phyloP scores from a whole-genome alignment of 2,329 filamentous ascomycete genomes.

The Aspergillus sp. region DNA sequence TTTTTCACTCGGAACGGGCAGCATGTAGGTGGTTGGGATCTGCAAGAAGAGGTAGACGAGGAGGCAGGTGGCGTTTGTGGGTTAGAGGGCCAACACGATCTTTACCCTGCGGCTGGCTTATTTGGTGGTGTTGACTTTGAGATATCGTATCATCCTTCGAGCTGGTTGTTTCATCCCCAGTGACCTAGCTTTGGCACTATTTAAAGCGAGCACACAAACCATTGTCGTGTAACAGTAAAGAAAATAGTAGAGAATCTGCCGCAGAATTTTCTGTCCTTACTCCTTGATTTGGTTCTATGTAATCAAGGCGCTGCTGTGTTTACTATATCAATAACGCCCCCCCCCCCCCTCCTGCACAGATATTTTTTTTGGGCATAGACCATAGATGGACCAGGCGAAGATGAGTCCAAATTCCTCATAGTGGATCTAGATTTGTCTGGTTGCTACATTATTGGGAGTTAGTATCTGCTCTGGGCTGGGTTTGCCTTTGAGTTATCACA shows the following conservation, averaged over 20 bases:
- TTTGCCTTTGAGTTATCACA: too few relatives aligned
- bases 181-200: neutral
- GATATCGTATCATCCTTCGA: conserved; percentile 49
- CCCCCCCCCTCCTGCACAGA: too few relatives aligned
- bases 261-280: neutral
- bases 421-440: too few relatives aligned
- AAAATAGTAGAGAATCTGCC: neutral
- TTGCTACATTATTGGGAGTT: too few relatives aligned
- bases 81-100: conserved; percentile 66
- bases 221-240: neutral
- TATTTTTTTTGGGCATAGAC: too few relatives aligned
- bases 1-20: conserved; percentile 62
- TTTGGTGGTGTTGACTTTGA: conserved; percentile 65
- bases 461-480: too few relatives aligned
- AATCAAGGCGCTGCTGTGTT: neutral
- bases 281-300: neutral
- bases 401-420: too few relatives aligned
- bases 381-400: too few relatives aligned
- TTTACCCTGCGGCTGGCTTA: conserved; percentile 60
- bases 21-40: conserved; percentile 55
- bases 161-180: conserved; percentile 44
- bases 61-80: conserved; percentile 61
- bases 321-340: too few relatives aligned
- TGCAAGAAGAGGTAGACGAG: conserved; percentile 60
- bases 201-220: neutral